Conservation (phyloP, 176 grass and related monocot genomes). For the Otatea glauca region DNA sequence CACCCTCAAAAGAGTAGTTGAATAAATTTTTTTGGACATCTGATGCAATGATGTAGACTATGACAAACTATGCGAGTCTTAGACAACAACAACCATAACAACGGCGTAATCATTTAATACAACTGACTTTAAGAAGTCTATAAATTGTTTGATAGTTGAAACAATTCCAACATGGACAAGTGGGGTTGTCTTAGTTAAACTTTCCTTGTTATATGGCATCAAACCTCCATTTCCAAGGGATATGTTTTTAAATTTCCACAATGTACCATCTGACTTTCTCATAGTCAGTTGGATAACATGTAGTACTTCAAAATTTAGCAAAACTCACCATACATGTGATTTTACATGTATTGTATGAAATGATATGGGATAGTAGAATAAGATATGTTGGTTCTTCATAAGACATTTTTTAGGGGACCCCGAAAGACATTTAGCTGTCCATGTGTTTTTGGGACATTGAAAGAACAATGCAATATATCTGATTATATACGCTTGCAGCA, state of each 20-base stretch:
- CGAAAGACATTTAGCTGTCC: not conserved
- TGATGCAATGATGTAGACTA: not conserved
- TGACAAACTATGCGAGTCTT: not conserved
- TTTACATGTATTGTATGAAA: not conserved
- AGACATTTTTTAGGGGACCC: not conserved
- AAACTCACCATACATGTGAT: not conserved
- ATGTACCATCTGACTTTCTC: no score
- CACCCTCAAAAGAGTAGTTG: not conserved
- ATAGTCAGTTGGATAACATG: no score
- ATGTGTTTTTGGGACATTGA: not conserved
- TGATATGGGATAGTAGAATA: not conserved
- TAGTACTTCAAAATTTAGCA: no score
- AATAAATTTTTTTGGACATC: no score
- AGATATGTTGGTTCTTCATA: not conserved
- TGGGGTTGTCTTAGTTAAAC: not conserved
- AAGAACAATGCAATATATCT: not conserved
- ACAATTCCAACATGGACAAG: not conserved
- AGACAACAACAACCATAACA: not conserved
- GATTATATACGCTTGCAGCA: not conserved
- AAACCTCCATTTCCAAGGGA: no score
- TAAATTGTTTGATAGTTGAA: constrained; percentile 6
- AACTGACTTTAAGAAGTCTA: not conserved
- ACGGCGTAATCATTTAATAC: not conserved
- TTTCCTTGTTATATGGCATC: not conserved
- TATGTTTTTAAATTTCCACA: no score